Evolutionary conservation across 2,329 filamentous ascomycete species (phyloP), one percentile per base, ranked within the genome.

Genomic region (Neonectria coccinea): DNA sequence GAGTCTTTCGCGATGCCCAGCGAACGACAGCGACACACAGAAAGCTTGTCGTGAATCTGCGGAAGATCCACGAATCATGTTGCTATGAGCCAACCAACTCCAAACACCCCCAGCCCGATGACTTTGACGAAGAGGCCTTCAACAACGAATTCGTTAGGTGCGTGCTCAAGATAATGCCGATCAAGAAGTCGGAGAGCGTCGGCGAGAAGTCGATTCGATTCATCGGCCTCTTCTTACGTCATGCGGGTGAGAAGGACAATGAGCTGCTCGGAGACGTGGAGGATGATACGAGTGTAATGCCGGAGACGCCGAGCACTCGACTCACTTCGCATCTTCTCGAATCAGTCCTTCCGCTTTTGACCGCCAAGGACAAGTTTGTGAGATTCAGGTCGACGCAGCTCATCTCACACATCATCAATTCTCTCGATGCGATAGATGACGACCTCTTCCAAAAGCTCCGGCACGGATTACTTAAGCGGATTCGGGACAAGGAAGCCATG

Each of bases 401-500:
- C 56, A 89, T 97, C 57, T 92, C 94, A 2, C 92, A 97, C 76
- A 90, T 97, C 67, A 91, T 99, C 80, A 97, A 97, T 80, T 96
- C 92, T 12, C 85, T 99, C 27, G 93, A 97, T 67, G 91, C 93
- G 2, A 93, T 98, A 72, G 96, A 98, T 73, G 94, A 97, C 76
- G 93, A 96, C 53, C 81, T 97, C 11, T 99, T 97, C 77, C 89
- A 94, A 72, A 88, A 93, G 64, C 84, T 98, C 65, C 88, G 93
- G 56, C 86, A 92, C 57, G 92, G 91, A 0, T 83, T 99, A 41
- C 82, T 97, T 48, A 97, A 92, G 79, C 88, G 96, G 36, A 91
- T 98, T 55, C 89, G 93, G 70, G 96, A 99, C 80, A 98, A 97
- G 79, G 96, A 99, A 77, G 88, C 94, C 7, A 92, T 94, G 77